These are phyloP conservation scores for Boletus sp. DNA, from an alignment of 768 basidiomycete species.

Conservation along the genomic window DNA sequence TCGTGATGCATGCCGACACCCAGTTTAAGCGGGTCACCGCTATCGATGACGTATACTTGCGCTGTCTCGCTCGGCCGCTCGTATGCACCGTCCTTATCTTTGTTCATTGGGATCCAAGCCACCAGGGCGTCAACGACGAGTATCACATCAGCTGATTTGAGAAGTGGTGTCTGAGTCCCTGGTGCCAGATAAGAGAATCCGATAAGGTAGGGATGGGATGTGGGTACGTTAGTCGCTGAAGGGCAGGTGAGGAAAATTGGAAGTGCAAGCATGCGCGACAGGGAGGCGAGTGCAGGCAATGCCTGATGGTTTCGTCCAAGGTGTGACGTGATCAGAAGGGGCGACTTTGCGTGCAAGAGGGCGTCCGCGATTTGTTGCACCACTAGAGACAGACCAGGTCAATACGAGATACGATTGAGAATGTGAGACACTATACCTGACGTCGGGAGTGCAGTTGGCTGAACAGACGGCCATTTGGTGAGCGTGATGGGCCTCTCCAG, in stretches of 20 bases:
- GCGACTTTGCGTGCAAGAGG: conserved; percentile 48
- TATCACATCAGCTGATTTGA: conserved; percentile 58
- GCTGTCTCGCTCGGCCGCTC: conserved; percentile 42
- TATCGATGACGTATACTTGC: conserved; percentile 58
- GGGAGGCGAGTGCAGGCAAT: conserved; percentile 41
- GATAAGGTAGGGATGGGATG: conserved; percentile 52
- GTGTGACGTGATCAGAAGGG: conserved; percentile 65
- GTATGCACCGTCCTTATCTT: conserved; percentile 29
- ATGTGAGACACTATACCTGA: conserved; percentile 27
- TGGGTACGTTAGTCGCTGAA: conserved; percentile 51
- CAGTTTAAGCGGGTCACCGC: conserved; percentile 59
- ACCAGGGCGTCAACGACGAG: conserved; percentile 65
- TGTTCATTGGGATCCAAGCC: conserved; percentile 59
- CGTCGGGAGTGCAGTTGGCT: conserved; percentile 47
- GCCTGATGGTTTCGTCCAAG: conserved; percentile 55
- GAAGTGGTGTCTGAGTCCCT: conserved; percentile 43
- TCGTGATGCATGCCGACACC: conserved; percentile 47
- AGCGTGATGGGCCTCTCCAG: conserved; percentile 31
- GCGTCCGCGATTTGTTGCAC: conserved; percentile 44
- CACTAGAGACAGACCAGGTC: conserved; percentile 18
- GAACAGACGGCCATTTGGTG: conserved; percentile 52
- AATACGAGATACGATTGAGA: neutral
- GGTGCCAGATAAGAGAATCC: conserved; percentile 51
- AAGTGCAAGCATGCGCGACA: conserved; percentile 53
- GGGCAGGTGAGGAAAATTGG: conserved; percentile 55